Base-by-base conservation (phyloP, 176 grass and related monocot species). In the Microstegium vimineum region DNA sequence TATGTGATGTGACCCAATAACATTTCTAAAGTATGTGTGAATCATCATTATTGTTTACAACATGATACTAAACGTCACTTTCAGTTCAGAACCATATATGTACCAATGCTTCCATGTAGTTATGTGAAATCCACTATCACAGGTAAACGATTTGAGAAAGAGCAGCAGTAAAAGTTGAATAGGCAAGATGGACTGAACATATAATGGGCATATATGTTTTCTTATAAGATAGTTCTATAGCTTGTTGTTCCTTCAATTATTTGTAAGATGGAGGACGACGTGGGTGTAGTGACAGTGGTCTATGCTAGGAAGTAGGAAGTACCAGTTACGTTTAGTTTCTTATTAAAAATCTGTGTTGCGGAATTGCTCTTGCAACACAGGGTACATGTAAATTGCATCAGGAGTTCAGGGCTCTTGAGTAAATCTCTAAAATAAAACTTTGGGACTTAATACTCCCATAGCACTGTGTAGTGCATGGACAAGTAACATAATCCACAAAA, bases 191-290 rank as follows among this genome's bases (percentile, higher is more conserved):
- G 13, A 22, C 76, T 3, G 18, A 71, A 69, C 27, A 46, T 52
- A 56, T 4, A 66, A 62, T 41, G 30, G 40, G 31, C 18, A 7
- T 79, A 71, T 54, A 45, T 30, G 30, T 85, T 67, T 60, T 36
- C 76, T 56, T 80, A 18, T 38, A 84, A 38, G n/a, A 75, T 61
- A 74, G 10, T 84, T 80, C 17, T 82, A 34, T 75, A 69, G 71
- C 51, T 43, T 79, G 22, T 1, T 66, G 5, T 28, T 79, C 1
- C 0, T 73, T 73, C 3, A 57, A n/a, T 69, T 52, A 45, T 80
- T 51, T 68, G 20, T 69, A 30, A 74, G 23, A 9, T 73, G 6
- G 32, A 12, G 5, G 5, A 76, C 30, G 36, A 84, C 46, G 18
- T 42, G 16, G 30, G 59, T 36, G 59, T 80, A 68, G 23, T 74